Evolutionary conservation across 2,329 filamentous ascomycete species (phyloP).

Genomic region (Trichoderma sp.): DNA sequence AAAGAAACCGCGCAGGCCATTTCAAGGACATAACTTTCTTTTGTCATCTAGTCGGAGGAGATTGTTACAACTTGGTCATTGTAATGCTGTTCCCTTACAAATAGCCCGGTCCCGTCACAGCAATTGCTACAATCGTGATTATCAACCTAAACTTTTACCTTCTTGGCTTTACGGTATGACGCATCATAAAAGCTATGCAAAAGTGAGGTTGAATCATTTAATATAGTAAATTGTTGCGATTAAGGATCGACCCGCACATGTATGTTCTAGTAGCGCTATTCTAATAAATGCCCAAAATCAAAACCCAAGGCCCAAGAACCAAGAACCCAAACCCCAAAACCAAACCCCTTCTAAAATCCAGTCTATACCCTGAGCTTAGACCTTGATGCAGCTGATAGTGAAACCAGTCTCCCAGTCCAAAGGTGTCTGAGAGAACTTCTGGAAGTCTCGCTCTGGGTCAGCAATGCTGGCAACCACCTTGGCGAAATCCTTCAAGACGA

Average conservation of each 20-base stretch:
- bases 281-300: neutral
- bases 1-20: no score
- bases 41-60: no score
- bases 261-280: neutral
- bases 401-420: constrained; percentile 1
- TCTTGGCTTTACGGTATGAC: neutral
- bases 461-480: neutral
- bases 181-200: neutral
- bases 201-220: neutral
- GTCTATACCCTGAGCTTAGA: neutral
- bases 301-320: neutral
- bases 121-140: neutral
- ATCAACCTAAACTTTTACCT: neutral
- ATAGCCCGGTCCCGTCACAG: neutral
- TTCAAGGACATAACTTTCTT: no score
- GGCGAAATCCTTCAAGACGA: neutral
- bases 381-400: neutral
- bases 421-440: neutral
- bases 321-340: neutral
- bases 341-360: neutral
- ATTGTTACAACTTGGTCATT: no score
- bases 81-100: neutral
- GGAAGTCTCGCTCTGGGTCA: neutral
- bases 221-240: neutral
- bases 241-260: neutral